Percentiles rank a stretch among this genome's conserved stretches.
Conservation (phyloP, 768 basidiomycete species). For the Chiua virens region DNA sequence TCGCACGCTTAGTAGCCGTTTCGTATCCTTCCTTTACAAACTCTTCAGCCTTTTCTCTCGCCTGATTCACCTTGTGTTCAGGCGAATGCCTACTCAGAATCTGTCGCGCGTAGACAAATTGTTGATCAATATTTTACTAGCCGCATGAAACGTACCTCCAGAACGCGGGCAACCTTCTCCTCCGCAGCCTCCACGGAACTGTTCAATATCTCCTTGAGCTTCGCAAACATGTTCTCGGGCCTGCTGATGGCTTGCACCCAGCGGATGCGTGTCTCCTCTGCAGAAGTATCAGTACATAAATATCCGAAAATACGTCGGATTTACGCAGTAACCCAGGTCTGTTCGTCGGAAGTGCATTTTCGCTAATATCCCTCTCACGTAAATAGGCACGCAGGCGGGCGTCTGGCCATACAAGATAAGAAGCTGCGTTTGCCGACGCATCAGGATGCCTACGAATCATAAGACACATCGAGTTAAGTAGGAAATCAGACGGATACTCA, state of each 20-base stretch:
- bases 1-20: slow-evolving; percentile 20
- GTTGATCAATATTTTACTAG: neutral
- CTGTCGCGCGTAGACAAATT: slow-evolving; percentile 8
- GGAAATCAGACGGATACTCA: slow-evolving; percentile 30
- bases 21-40: slow-evolving; percentile 21
- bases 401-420: slow-evolving; percentile 90
- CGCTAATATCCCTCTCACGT: slow-evolving; percentile 70
- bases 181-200: slow-evolving; percentile 72
- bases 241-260: slow-evolving; percentile 67
- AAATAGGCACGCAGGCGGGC: slow-evolving; percentile 89
- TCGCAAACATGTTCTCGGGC: slow-evolving; percentile 56
- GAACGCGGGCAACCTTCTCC: slow-evolving; percentile 60
- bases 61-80: slow-evolving; percentile 27
- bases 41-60: slow-evolving; percentile 25
- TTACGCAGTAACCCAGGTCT: slow-evolving; percentile 80
- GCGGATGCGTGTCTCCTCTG: slow-evolving; percentile 77
- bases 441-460: slow-evolving; percentile 52
- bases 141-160: slow-evolving; percentile 27
- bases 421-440: slow-evolving; percentile 42
- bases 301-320: slow-evolving; percentile 16
- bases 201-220: slow-evolving; percentile 66
- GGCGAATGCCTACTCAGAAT: slow-evolving; percentile 41
- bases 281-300: neutral
- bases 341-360: slow-evolving; percentile 59
- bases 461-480: neutral